These are phyloP conservation scores for Candida sp. DNA, from an alignment of 1,139 yeast species.

Conservation along the genomic window DNA sequence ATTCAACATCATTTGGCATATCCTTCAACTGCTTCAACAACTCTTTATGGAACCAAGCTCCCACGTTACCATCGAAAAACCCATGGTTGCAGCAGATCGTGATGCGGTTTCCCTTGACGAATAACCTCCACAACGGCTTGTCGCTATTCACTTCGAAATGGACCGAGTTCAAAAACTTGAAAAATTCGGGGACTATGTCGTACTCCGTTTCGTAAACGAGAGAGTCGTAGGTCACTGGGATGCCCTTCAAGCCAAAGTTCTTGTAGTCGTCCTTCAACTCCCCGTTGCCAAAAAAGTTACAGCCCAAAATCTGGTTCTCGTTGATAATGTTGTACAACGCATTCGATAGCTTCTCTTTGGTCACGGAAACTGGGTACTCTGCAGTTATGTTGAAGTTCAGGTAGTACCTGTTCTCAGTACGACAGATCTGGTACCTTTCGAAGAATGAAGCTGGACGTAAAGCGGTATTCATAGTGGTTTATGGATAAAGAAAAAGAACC, in stretches of 20 bases:
- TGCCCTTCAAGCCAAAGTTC: constrained; percentile 20
- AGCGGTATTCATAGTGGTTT: neutral
- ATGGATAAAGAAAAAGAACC: no score
- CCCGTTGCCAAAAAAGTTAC: constrained; percentile 20
- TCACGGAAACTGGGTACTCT: constrained; percentile 22
- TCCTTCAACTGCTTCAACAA: constrained; percentile 18
- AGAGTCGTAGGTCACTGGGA: constrained; percentile 27
- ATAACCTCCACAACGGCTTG: constrained; percentile 35
- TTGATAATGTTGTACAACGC: constrained; percentile 25
- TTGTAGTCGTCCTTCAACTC: constrained; percentile 17
- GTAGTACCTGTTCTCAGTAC: constrained; percentile 25
- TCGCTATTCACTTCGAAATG: constrained; percentile 18
- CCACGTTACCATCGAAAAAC: constrained; percentile 40
- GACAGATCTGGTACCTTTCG: constrained; percentile 30
- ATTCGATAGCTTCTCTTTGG: constrained; percentile 23
- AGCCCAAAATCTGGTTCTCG: constrained; percentile 24
- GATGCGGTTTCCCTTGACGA: constrained; percentile 24
- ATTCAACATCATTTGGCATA: constrained; percentile 4
- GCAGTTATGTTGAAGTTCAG: constrained; percentile 34
- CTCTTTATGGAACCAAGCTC: constrained; percentile 32
- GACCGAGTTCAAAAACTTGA: constrained; percentile 20
- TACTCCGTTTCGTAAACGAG: constrained; percentile 21
- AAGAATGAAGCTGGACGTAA: constrained; percentile 14
- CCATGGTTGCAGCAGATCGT: constrained; percentile 36
- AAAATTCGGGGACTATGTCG: constrained; percentile 18